Evolutionary conservation across 2,329 filamentous ascomycete genomes (phyloP).

Genomic region (Lasiodiplodia theobromae): DNA sequence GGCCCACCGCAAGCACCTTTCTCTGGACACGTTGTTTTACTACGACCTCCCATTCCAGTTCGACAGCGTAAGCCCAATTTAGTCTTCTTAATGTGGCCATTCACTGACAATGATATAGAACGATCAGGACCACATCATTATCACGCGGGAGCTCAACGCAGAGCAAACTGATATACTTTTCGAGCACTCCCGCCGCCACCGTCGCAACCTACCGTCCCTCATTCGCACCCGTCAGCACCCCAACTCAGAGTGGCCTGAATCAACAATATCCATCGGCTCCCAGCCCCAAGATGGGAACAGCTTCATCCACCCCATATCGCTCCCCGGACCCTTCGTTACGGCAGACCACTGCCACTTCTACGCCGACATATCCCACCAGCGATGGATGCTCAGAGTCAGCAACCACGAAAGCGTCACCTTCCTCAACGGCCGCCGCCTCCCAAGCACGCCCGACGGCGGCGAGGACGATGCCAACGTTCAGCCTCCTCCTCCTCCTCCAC

Average conservation of each 20-base stretch:
- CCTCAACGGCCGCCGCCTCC: constrained; percentile 19
- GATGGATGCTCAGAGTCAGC: constrained; percentile 13
- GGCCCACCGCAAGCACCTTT: constrained; percentile 18
- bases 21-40: constrained; percentile 22
- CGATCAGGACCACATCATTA: constrained; percentile 16
- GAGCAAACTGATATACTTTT: background rate
- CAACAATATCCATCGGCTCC: constrained; percentile 7
- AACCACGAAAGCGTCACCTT: background rate
- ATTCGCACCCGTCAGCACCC: background rate
- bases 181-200: constrained; percentile 7
- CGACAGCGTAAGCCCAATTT: background rate
- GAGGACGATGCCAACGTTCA: background rate
- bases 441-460: background rate
- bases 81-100: background rate
- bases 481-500: background rate
- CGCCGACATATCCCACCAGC: background rate
- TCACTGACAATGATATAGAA: background rate
- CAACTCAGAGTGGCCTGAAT: background rate
- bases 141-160: constrained; percentile 4
- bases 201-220: constrained; percentile 1
- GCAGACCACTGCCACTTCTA: constrained; percentile 16
- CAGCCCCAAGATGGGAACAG: background rate
- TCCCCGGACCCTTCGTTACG: constrained; percentile 2
- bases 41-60: constrained; percentile 26
- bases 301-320: background rate